These are phyloP conservation scores for Stemphylium beticola DNA, from an alignment of 2,329 filamentous ascomycete genomes.

Conservation along the genomic window DNA sequence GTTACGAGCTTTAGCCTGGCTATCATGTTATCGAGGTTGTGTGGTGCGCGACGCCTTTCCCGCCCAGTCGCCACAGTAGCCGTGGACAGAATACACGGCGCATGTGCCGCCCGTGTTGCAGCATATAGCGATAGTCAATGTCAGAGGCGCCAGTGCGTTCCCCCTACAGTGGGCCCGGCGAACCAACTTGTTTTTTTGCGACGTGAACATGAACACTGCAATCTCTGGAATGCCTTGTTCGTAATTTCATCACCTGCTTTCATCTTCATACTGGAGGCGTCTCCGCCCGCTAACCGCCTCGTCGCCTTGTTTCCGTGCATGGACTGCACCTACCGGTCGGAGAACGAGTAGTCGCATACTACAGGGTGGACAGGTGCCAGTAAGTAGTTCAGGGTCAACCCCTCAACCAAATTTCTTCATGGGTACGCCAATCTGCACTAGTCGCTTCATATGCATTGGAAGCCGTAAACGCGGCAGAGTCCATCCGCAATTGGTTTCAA, in stretches of 20 bases:
- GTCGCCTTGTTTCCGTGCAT: conserved; percentile 14
- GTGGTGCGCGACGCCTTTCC: conserved; percentile 5
- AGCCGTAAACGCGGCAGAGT: conserved; percentile 13
- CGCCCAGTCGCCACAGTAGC: neutral
- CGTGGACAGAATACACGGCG: neutral
- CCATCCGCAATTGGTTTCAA: conserved; percentile 25
- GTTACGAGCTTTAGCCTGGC: conserved; percentile 2
- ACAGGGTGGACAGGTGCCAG: conserved; percentile 1
- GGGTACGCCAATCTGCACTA: conserved; percentile 7
- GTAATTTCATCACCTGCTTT: conserved; percentile 17
- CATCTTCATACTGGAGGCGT: conserved; percentile 10
- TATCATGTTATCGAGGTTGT: neutral
- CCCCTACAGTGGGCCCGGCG: conserved; percentile 18
- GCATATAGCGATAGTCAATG: conserved; percentile 9
- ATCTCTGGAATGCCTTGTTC: conserved; percentile 17
- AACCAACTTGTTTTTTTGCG: conserved; percentile 26
- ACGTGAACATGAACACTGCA: conserved; percentile 27
- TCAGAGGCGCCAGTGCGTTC: conserved; percentile 7
- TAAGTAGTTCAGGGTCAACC: conserved; percentile 1
- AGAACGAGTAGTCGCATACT: no score
- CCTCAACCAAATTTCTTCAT: conserved; percentile 6
- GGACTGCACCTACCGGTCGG: conserved; percentile 5
- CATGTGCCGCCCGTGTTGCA: neutral
- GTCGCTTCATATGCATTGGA: conserved; percentile 3
- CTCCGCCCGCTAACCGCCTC: conserved; percentile 2